Percentiles rank a stretch among this genome's conserved stretches.
phyloP scores from a whole-genome alignment of 176 grass and related monocot genomes.

The Guadua angustifolia region DNA sequence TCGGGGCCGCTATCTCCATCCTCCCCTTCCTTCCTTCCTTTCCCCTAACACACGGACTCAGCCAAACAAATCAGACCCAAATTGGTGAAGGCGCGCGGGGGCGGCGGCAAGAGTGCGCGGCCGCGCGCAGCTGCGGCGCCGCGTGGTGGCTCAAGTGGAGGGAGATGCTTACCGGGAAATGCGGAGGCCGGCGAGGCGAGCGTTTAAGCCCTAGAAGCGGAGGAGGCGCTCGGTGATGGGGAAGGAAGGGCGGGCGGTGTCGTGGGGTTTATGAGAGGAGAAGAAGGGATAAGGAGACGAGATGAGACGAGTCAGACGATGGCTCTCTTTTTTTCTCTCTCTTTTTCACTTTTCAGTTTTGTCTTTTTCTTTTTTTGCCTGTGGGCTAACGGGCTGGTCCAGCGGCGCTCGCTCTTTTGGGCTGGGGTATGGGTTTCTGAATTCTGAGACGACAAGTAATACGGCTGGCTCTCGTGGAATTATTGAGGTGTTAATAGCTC shows the following conservation, averaged over 20 bases:
- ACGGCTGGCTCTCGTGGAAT: background rate
- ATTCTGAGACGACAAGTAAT: background rate
- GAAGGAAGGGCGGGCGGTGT: constrained; percentile 15
- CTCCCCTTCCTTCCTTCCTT: constrained; percentile 11
- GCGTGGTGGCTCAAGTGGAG: background rate
- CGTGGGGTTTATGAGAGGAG: constrained; percentile 30
- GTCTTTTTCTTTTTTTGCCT: background rate
- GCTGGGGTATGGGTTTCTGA: background rate
- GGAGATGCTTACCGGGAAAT: constrained; percentile 36
- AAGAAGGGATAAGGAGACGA: constrained; percentile 48
- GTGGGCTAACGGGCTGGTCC: constrained; percentile 22
- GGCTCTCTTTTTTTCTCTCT: background rate
- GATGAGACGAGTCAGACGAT: constrained; percentile 13
- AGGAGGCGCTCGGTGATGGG: constrained; percentile 14
- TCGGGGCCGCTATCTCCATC: constrained; percentile 52
- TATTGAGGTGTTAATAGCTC: background rate
- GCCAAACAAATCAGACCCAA: constrained; percentile 43
- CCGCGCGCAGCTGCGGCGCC: background rate
- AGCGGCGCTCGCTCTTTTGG: background rate
- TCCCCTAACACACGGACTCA: constrained; percentile 14
- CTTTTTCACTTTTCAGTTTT: background rate
- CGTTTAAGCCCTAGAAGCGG: constrained; percentile 29
- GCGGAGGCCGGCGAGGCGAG: constrained; percentile 19
- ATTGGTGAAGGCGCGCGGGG: background rate
- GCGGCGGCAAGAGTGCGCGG: background rate